phyloP scores from a whole-genome alignment of 805 yeast species.

The Allodekkera sacchari region DNA sequence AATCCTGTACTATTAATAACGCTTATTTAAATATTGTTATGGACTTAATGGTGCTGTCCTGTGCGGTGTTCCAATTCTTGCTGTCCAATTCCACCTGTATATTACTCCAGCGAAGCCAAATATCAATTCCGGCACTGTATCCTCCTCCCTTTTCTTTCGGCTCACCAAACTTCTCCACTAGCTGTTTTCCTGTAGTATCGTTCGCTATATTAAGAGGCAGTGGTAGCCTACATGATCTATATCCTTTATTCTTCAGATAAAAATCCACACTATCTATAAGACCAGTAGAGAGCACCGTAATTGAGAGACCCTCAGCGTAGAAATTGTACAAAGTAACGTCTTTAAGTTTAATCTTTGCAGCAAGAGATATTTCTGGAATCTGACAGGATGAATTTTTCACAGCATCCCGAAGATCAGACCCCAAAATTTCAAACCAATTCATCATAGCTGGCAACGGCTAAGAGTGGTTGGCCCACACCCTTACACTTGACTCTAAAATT shows the following conservation, averaged over 20 bases:
- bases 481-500: not conserved
- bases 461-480: too few relatives aligned
- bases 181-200: slow-evolving; percentile 18
- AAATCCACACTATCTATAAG: slow-evolving; percentile 28
- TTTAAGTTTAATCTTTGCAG: slow-evolving; percentile 5
- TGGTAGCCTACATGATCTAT: slow-evolving; percentile 7
- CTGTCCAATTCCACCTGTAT: slow-evolving; percentile 29
- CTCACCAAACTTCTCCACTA: slow-evolving; percentile 29
- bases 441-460: too few relatives aligned
- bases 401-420: too few relatives aligned
- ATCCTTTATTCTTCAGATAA: slow-evolving; percentile 17
- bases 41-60: slow-evolving; percentile 20
- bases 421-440: too few relatives aligned
- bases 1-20: too few relatives aligned
- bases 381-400: too few relatives aligned
- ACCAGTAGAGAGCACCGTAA: slow-evolving; percentile 6
- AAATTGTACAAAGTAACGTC: slow-evolving; percentile 14
- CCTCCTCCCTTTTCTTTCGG: slow-evolving; percentile 38
- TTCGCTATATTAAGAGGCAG: slow-evolving; percentile 16
- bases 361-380: too few relatives aligned
- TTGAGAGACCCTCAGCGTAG: slow-evolving; percentile 16
- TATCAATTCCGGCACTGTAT: slow-evolving; percentile 20
- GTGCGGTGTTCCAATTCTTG: slow-evolving; percentile 29
- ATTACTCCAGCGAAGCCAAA: slow-evolving; percentile 31
- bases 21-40: slow-evolving; percentile 23